Evolutionary conservation across 345 rosid genomes (phyloP), one percentile per base, ranked within the genome.

Genomic region (Brassica juncea): DNA sequence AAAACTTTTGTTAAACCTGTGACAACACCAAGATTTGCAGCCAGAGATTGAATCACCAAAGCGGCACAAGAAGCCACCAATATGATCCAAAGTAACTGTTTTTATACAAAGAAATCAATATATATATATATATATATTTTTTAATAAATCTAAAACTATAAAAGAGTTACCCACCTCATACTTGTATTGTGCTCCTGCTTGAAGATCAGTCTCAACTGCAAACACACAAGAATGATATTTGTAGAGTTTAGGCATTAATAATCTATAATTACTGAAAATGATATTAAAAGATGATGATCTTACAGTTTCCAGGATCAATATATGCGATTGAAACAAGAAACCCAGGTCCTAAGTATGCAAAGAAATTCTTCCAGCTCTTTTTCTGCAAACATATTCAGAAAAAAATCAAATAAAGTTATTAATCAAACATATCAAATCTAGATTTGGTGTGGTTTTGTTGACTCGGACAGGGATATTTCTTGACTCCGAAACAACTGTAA

Each of bases 271-370:
- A 75, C 8, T 11, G 31, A 68, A 21, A 69, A 21, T 30, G 12
- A 60, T 8, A 62, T 47, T 23, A 73, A 11, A 2, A 67, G 21
- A 52, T 52, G 19, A 19, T 66, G 57, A 64, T 54, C 93, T 88
- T 86, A 94, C 99, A 91, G 70, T 94, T 94, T 86, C 98, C 99
- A 68, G 98, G 99, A 79, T 95, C 99, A 74, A 91, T 95, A 77
- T 95, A 95, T 28, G 98, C 99, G 70, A 95, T 93, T 10, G 93
- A 91, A 79, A 94, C 96, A 62, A 94, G 98, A 81, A 94, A 94
- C 55, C 99, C 99, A 11, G 97, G 99, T 73, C 98, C 98, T 61
- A 90, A 84, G 83, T 95, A 95, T 34, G 98, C 86, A 72, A 95
- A 90, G 28, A 94, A 79, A 81, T 90, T 94, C 82, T 89, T 94